A percentile compares a stretch with the other conserved stretches of the same genome.
Conservation (phyloP, 2,329 filamentous ascomycete genomes). For the Verticillium nonalfalfae region DNA sequence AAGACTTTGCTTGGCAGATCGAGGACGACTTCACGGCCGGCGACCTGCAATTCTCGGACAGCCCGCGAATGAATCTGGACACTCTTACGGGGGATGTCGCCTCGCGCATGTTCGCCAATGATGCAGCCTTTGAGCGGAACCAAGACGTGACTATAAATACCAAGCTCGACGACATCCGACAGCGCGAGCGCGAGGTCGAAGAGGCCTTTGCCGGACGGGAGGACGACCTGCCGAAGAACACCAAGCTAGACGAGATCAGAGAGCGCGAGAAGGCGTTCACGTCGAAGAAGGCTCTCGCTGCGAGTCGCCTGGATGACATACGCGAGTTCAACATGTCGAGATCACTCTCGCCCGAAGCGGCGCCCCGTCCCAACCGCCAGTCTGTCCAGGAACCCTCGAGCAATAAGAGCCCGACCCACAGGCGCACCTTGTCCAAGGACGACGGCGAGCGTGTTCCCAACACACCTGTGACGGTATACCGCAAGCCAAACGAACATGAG, state of each 20-base stretch:
- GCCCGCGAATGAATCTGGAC: conserved; percentile 40
- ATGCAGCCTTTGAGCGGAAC: conserved; percentile 12
- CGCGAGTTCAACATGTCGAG: conserved; percentile 40
- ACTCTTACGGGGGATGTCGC: conserved; percentile 20
- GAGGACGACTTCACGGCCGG: conserved; percentile 52
- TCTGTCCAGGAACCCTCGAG: conserved; percentile 9
- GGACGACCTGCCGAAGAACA: conserved; percentile 22
- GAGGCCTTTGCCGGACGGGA: neutral
- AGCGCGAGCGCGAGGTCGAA: conserved; percentile 29
- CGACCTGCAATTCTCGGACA: conserved; percentile 49
- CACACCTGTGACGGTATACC: conserved; percentile 34
- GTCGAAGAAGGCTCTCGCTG: conserved; percentile 40
- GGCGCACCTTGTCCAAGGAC: conserved; percentile 1
- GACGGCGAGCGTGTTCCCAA: conserved; percentile 28
- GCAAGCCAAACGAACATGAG: conserved; percentile 5
- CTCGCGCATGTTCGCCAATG: conserved; percentile 17
- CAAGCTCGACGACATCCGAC: conserved; percentile 37
- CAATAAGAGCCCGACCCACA: conserved; percentile 5
- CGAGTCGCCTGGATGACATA: conserved; percentile 45
- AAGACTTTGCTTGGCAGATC: conserved; percentile 48
- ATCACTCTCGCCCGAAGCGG: conserved; percentile 34
- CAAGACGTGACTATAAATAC: conserved; percentile 35
- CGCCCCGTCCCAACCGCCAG: conserved; percentile 21
- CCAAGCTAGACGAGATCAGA: conserved; percentile 43
- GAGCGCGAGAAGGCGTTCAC: conserved; percentile 34